These are phyloP conservation scores for Strobilomyces dryophilus DNA, from an alignment of 768 basidiomycete species.

Conservation along the genomic window DNA sequence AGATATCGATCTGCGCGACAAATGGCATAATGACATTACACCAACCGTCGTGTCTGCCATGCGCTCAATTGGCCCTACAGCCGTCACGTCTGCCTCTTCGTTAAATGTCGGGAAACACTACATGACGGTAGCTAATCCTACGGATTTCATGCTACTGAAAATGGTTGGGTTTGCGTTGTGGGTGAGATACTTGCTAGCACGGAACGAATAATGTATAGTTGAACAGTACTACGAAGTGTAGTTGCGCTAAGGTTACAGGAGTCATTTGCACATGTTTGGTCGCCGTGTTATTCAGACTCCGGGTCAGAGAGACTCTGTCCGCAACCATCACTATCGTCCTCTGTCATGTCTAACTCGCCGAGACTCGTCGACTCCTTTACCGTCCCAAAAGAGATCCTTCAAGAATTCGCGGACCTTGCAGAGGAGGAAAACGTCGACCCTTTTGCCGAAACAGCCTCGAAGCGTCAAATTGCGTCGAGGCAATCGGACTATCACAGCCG, in stretches of 20 bases:
- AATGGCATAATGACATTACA: constrained; percentile 59
- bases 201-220: constrained; percentile 10
- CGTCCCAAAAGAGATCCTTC: constrained; percentile 87
- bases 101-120: constrained; percentile 27
- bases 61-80: constrained; percentile 28
- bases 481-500: constrained; percentile 95
- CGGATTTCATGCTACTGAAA: constrained; percentile 40
- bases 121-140: constrained; percentile 52
- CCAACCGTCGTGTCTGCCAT: constrained; percentile 26
- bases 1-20: constrained; percentile 66
- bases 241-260: no score
- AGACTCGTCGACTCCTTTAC: constrained; percentile 89
- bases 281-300: constrained; percentile 29
- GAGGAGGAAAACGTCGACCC: constrained; percentile 92
- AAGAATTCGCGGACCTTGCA: constrained; percentile 91
- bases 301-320: constrained; percentile 12
- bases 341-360: constrained; percentile 56
- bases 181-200: constrained; percentile 33
- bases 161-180: constrained; percentile 29
- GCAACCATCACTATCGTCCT: constrained; percentile 15
- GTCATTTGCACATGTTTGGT: constrained; percentile 26
- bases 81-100: constrained; percentile 27
- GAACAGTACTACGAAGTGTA: no score
- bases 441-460: constrained; percentile 88
- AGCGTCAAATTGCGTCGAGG: constrained; percentile 89